Percentiles rank a stretch among this genome's conserved stretches.
These are phyloP conservation scores for Poronia punctata DNA, from an alignment of 495 filamentous ascomycete species.

Conservation along the genomic window DNA sequence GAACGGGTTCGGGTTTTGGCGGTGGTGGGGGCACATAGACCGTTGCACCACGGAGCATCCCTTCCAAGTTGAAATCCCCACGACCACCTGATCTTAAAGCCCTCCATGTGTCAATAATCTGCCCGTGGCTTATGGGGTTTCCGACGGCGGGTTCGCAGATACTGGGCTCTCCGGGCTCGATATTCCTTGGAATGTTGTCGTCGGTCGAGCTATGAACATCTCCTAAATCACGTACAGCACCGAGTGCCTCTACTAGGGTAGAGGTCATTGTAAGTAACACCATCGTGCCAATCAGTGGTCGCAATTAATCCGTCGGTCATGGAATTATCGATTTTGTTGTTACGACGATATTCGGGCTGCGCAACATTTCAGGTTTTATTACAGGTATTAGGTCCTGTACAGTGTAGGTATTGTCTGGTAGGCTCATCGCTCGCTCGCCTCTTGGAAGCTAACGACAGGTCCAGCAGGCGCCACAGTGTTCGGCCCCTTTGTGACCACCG, in stretches of 20 bases:
- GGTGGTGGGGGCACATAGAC: slow-evolving; percentile 72
- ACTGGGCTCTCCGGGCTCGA: slow-evolving; percentile 28
- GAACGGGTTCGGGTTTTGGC: slow-evolving; percentile 71
- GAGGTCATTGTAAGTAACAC: slow-evolving; percentile 70
- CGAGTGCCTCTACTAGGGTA: slow-evolving; percentile 58
- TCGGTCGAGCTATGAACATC: not conserved
- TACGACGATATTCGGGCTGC: no score
- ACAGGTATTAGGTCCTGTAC: no score
- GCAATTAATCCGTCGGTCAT: no score
- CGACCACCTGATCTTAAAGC: slow-evolving; percentile 34
- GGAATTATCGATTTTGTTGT: no score
- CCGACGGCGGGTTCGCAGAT: slow-evolving; percentile 46
- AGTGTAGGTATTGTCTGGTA: no score
- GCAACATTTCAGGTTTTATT: no score
- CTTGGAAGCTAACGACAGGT: no score
- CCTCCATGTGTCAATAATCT: slow-evolving; percentile 63
- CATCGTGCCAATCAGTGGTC: slow-evolving; percentile 59
- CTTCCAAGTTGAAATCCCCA: slow-evolving; percentile 45
- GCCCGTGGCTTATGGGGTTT: slow-evolving; percentile 70
- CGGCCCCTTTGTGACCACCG: no score
- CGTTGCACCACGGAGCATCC: slow-evolving; percentile 60
- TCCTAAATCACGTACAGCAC: slow-evolving; percentile 25
- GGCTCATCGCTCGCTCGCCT: no score
- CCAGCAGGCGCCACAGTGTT: no score
- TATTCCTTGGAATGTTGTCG: slow-evolving; percentile 7